Conservation (phyloP, 306 rosid genomes). For the Ormosia emarginata region DNA sequence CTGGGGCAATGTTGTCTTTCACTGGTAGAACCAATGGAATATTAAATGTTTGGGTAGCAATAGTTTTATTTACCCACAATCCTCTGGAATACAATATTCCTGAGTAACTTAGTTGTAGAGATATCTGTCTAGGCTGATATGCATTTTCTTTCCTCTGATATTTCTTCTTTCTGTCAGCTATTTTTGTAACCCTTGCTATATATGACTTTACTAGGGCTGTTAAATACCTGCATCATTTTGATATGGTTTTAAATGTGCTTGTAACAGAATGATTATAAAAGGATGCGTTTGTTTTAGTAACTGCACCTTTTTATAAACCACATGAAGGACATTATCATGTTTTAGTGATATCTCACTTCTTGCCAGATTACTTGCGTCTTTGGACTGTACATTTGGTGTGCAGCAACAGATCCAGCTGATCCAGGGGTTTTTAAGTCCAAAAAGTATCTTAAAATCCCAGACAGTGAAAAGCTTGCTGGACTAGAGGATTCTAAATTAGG, state of each 20-base stretch:
- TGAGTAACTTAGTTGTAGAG: background rate
- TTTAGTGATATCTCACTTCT: slow-evolving; percentile 26
- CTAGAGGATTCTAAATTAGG: slow-evolving; percentile 58
- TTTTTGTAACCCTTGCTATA: background rate
- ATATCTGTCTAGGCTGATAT: background rate
- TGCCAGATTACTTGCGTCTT: slow-evolving; percentile 78
- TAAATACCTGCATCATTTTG: background rate
- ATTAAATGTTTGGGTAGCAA: background rate
- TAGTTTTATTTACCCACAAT: background rate
- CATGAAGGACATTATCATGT: background rate
- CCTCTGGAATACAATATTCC: background rate
- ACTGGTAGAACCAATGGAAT: background rate
- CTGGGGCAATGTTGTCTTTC: background rate
- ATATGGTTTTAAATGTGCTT: background rate
- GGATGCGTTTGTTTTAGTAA: background rate
- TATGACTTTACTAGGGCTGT: background rate
- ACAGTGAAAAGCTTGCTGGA: slow-evolving; percentile 38
- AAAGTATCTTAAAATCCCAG: slow-evolving; percentile 57
- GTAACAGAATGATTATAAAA: background rate
- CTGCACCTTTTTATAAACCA: background rate
- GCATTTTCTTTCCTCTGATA: background rate
- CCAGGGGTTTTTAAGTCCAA: slow-evolving; percentile 82
- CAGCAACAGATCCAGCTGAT: slow-evolving; percentile 92
- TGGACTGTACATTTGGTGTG: slow-evolving; percentile 86
- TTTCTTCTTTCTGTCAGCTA: background rate